These are phyloP conservation scores for Botrytis sinoallii DNA, from an alignment of 2,329 filamentous ascomycete genomes.

Conservation along the genomic window DNA sequence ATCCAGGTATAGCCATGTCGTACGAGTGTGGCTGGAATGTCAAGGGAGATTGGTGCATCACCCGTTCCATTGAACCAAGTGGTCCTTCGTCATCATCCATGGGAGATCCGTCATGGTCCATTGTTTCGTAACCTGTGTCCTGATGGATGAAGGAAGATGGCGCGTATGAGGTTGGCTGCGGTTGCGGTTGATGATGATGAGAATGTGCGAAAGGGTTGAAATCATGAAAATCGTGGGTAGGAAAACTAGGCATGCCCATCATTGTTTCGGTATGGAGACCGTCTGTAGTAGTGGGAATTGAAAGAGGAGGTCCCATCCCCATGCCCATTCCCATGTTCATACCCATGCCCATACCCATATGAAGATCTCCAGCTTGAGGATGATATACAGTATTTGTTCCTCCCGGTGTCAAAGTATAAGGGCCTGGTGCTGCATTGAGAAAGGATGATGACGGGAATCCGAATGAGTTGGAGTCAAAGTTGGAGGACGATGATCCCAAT, in stretches of 20 bases:
- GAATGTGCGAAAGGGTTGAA: constrained; percentile 70
- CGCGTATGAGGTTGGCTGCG: constrained; percentile 58
- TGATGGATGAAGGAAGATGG: constrained; percentile 79
- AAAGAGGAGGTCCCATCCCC: constrained; percentile 63
- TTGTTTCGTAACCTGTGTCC: constrained; percentile 73
- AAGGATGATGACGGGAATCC: constrained; percentile 72
- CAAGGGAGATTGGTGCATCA: constrained; percentile 60
- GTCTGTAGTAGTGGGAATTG: constrained; percentile 68
- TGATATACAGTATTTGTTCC: constrained; percentile 79
- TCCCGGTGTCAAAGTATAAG: constrained; percentile 85
- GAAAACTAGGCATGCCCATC: constrained; percentile 66
- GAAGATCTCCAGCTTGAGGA: constrained; percentile 78
- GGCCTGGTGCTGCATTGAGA: constrained; percentile 74
- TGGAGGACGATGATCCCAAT: constrained; percentile 67
- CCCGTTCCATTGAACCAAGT: constrained; percentile 56
- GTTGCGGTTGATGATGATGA: constrained; percentile 46
- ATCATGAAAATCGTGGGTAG: constrained; percentile 55
- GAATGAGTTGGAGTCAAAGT: constrained; percentile 82
- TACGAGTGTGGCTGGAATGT: constrained; percentile 55
- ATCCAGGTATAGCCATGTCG: constrained; percentile 45
- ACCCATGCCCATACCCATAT: constrained; percentile 66
- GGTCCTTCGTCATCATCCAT: constrained; percentile 54
- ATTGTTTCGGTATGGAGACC: constrained; percentile 58
- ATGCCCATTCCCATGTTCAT: constrained; percentile 61
- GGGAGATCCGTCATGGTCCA: constrained; percentile 71